Base-by-base conservation (phyloP, 2,329 filamentous ascomycete genomes). In the Penicillium polonicum region DNA sequence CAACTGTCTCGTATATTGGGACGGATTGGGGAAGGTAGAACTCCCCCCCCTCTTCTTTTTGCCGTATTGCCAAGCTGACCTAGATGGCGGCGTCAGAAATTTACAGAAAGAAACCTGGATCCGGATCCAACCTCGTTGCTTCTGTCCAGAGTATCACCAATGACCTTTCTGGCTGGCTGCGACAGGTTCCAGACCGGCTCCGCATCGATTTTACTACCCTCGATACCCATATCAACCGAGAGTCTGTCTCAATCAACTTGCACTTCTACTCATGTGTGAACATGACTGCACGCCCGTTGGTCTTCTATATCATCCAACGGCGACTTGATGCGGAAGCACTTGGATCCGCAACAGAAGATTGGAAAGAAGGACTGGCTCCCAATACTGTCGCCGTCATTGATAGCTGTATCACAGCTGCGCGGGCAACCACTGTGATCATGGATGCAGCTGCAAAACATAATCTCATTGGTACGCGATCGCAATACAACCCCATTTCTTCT, bases 191-290 rank as follows among this genome's bases (percentile, higher is more conserved):
- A 0, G 71, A 75, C 25, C 69, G 74, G 10, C 69, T 85, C 13
- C 77, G 79, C 3, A 78, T 83, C 45, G 78, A 83, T 60, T 80
- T 81, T 17, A 73, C 71, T 1, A 74, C 71, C 3, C 73, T 81
- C 7, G 75, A 76, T 54, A 61, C 63, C 5, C 68, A 69, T 35
- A 76, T 80, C 44, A 78, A 76, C 41, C 79, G 81, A 13, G 81
- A 83, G 67, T 78, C 75, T 10, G 79, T 83, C 5, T 82, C 80
- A 1, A 80, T 79, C 4, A 79, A 82, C 52, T 68, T 83, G 23
- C 82, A 85, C 61, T 84, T 83, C 61, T 83, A 83, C 59, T 82
- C 83, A 43, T 84, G 82, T 64, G 78, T 84, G 64, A 83, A 83
- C 62, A 84, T 85, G 81, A 82, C 82, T 0, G 80, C 78, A 0